These are phyloP conservation scores for Talaromyces sp. DNA, from an alignment of 2,329 filamentous ascomycete species.

Conservation along the genomic window DNA sequence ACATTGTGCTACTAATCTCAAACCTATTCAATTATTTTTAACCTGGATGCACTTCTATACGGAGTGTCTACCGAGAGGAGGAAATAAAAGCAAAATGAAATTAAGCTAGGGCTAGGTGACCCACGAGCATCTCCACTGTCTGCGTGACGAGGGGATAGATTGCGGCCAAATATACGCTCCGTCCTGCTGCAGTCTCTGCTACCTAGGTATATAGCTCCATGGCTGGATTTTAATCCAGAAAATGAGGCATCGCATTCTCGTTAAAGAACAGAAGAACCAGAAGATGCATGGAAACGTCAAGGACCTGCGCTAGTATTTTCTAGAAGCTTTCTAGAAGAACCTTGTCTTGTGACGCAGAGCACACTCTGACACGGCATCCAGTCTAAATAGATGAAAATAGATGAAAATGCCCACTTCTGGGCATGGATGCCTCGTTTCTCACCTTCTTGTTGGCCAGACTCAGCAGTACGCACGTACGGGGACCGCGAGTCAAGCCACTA, in stretches of 20 bases:
- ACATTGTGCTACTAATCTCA: background rate
- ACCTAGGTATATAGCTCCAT: background rate
- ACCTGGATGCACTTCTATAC: background rate
- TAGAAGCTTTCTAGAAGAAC: slow-evolving; percentile 15
- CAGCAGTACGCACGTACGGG: background rate
- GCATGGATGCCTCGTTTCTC: background rate
- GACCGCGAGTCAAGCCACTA: slow-evolving; percentile 5
- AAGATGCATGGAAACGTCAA: background rate
- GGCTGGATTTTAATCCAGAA: background rate
- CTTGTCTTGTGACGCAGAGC: background rate
- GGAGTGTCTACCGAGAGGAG: too few species aligned
- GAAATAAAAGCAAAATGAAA: background rate
- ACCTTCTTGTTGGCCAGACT: background rate
- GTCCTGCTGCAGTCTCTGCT: background rate
- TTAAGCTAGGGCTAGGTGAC: background rate
- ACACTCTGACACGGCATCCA: background rate
- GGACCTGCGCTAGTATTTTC: slow-evolving; percentile 12
- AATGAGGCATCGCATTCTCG: background rate
- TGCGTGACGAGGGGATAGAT: background rate
- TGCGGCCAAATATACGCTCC: background rate
- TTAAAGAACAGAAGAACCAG: background rate
- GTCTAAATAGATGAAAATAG: background rate
- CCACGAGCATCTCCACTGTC: background rate
- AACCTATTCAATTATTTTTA: background rate
- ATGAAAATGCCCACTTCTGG: background rate